Evolutionary conservation across 495 filamentous ascomycete genomes (phyloP).

Genomic region (Xeromyces bisporus): DNA sequence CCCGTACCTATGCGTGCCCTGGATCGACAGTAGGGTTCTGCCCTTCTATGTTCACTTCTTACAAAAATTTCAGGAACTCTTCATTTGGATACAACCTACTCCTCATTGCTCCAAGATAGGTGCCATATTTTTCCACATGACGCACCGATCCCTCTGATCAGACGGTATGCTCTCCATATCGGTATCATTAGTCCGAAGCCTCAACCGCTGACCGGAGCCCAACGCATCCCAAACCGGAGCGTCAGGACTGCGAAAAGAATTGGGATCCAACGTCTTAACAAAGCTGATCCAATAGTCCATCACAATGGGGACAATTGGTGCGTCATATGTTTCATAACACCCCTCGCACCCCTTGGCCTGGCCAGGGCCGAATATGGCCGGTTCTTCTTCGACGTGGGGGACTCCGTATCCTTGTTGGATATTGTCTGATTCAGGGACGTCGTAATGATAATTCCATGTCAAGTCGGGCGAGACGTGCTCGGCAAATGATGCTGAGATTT

Average conservation of each 20-base stretch:
- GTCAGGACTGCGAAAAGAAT: conserved; percentile 18
- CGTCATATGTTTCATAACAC: conserved; percentile 27
- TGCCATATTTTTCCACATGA: conserved; percentile 18
- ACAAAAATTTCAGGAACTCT: no score
- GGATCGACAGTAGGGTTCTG: conserved; percentile 1
- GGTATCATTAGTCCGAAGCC: conserved; percentile 34
- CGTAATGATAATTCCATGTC: conserved; percentile 45
- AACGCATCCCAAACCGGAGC: conserved; percentile 30
- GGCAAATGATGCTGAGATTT: conserved; percentile 25
- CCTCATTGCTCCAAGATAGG: conserved; percentile 8
- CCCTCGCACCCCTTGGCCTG: conserved; percentile 19
- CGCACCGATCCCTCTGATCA: conserved; percentile 26
- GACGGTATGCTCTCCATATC: conserved; percentile 35
- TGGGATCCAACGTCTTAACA: conserved; percentile 42
- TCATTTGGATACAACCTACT: no score
- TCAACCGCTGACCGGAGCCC: conserved; percentile 15
- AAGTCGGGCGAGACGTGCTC: conserved; percentile 13
- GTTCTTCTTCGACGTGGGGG: conserved; percentile 42
- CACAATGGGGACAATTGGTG: conserved; percentile 33
- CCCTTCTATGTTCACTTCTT: no score
- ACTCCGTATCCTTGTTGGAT: conserved; percentile 39
- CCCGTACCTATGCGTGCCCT: no score
- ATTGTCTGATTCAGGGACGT: conserved; percentile 35
- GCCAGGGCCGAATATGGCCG: conserved; percentile 36
- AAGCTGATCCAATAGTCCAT: conserved; percentile 51